These are phyloP conservation scores for Tricholoma hemisulphureum DNA, from an alignment of 768 basidiomycete genomes.

Conservation along the genomic window DNA sequence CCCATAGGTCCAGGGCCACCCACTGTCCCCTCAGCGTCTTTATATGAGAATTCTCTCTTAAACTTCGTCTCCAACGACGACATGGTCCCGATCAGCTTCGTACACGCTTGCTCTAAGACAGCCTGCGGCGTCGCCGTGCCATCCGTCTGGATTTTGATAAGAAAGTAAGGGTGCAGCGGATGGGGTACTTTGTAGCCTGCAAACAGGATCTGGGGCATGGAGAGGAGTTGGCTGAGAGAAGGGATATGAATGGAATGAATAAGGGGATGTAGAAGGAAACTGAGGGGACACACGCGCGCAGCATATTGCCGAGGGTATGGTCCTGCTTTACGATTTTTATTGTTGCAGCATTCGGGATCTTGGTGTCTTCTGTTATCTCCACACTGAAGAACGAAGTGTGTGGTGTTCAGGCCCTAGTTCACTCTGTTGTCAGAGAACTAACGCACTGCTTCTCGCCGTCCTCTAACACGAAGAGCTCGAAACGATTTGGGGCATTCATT, in stretches of 20 bases:
- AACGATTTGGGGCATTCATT: slow-evolving; percentile 97
- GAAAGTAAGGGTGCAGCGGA: slow-evolving; percentile 90
- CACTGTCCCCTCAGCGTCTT: slow-evolving; percentile 56
- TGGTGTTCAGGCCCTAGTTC: neutral
- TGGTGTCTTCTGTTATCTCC: slow-evolving; percentile 91
- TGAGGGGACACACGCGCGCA: slow-evolving; percentile 77
- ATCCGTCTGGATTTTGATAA: slow-evolving; percentile 95
- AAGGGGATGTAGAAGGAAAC: slow-evolving; percentile 5
- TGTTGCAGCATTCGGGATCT: slow-evolving; percentile 96
- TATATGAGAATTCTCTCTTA: slow-evolving; percentile 79
- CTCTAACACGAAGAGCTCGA: slow-evolving; percentile 86
- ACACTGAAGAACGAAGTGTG: slow-evolving; percentile 60
- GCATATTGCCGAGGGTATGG: slow-evolving; percentile 94
- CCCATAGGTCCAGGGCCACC: slow-evolving; percentile 20
- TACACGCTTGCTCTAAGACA: slow-evolving; percentile 81
- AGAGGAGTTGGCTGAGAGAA: slow-evolving; percentile 74
- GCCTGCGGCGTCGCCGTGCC: slow-evolving; percentile 79
- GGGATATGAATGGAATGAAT: neutral
- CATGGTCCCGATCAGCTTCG: slow-evolving; percentile 72
- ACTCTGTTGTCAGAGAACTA: slow-evolving; percentile 1
- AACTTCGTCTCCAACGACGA: slow-evolving; percentile 71
- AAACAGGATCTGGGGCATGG: slow-evolving; percentile 86
- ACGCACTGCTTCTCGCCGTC: slow-evolving; percentile 94
- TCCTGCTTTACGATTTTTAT: slow-evolving; percentile 95
- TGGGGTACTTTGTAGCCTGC: slow-evolving; percentile 99